These are phyloP conservation scores for Obelidium mucronatum DNA, from an alignment of 192 early-diverging fungal species.

Conservation along the genomic window DNA sequence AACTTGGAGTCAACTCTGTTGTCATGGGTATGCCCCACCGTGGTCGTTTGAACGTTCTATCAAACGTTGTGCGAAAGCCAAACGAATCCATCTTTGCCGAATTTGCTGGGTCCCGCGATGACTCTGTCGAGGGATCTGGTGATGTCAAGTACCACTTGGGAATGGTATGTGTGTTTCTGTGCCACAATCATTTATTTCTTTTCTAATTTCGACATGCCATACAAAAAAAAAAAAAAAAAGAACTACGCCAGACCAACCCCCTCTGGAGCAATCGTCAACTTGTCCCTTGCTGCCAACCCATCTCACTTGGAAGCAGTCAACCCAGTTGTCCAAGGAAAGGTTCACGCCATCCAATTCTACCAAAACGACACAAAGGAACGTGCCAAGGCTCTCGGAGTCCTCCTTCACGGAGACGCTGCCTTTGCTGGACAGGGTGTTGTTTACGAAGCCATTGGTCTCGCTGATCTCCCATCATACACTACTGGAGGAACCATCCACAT, in stretches of 20 bases:
- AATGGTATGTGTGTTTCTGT: too few relatives aligned
- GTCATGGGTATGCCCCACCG: constrained; percentile 99
- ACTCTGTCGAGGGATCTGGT: constrained; percentile 93
- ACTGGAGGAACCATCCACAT: constrained; percentile 98
- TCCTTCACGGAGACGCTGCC: constrained; percentile 98
- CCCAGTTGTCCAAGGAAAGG: constrained; percentile 98
- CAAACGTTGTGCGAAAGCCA: constrained; percentile 99
- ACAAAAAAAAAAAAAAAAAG: too few relatives aligned
- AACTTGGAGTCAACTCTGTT: constrained; percentile 93
- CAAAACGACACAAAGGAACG: constrained; percentile 84
- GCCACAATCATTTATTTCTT: too few relatives aligned
- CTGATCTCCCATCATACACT: constrained; percentile 92
- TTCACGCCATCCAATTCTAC: constrained; percentile 94
- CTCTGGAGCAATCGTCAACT: constrained; percentile 94
- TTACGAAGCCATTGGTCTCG: constrained; percentile 96
- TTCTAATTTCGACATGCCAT: background rate
- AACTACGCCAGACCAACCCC: constrained; percentile 97
- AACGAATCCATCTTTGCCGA: constrained; percentile 99
- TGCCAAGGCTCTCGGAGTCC: constrained; percentile 87
- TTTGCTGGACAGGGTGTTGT: constrained; percentile 98
- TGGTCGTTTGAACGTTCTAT: constrained; percentile 96
- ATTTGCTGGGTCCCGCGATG: constrained; percentile 88
- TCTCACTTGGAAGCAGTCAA: constrained; percentile 98
- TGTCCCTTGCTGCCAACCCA: constrained; percentile 97
- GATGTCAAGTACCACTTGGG: constrained; percentile 75